Evolutionary conservation across 306 rosid genomes (phyloP), one percentile per base, ranked within the genome.

Genomic region (Ammopiptanthus mongolicus): DNA sequence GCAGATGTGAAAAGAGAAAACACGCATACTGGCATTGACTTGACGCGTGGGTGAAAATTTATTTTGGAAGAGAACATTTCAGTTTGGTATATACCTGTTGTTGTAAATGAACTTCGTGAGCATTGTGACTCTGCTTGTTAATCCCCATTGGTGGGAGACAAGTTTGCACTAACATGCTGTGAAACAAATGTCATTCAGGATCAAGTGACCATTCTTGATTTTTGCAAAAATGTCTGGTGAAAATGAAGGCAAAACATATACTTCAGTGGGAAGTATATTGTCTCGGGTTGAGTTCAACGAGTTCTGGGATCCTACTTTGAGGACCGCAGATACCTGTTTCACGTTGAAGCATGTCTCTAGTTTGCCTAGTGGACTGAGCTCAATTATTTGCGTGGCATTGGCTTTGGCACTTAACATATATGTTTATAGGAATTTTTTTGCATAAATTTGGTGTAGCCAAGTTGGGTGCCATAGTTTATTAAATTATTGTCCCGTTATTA

Each of bases 31-130:
- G 97, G 99, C 65, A 85, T 95, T 12, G 99, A 95, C 85, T 86
- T 92, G 88, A 95, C 83, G 6, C 92, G 97, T 0, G 97, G 99
- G 47, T 92, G 92, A 91, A 71, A 48, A 28, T 80, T 75, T 65
- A 72, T 25, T 13, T 33, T 0, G 60, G 65, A 85, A 88, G 84
- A 87, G 66, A 85, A 41, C 76, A 79, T 83, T 82, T 80, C 83
- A 71, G 82, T 78, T 86, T 81, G 88, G 96, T 94, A 87, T 84
- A 87, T 87, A 76, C 31, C 79, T 87, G 92, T 84, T 88, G 96
- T 87, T 90, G 98, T 88, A 87, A 76, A 94, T 87, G 81, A 84
- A 60, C 73, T 36, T 80, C 81, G 83, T 78, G 79, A 67, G 88
- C 85, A 64, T 81, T 85, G 86, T 84, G 86, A 33, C 84, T 61